These are phyloP conservation scores for Fusarium subtropicale DNA, from an alignment of 2,329 filamentous ascomycete species.

Conservation along the genomic window DNA sequence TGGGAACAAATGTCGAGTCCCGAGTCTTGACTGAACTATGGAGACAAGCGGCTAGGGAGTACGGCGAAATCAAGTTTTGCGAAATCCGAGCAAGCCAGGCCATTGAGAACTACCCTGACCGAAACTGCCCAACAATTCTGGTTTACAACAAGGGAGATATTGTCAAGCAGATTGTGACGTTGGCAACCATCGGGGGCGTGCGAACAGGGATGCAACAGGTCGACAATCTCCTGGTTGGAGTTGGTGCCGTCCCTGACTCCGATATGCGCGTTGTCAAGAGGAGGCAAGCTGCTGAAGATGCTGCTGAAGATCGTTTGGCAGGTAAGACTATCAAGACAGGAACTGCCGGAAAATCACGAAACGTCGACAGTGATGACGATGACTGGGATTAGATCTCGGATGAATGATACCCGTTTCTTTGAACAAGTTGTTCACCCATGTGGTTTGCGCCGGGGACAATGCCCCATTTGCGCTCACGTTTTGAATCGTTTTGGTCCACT, in stretches of 20 bases:
- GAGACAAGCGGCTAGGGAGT: slow-evolving; percentile 84
- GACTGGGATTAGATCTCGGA: slow-evolving; percentile 67
- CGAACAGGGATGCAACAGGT: slow-evolving; percentile 78
- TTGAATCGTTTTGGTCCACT: background rate
- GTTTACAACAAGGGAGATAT: slow-evolving; percentile 95
- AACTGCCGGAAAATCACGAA: slow-evolving; percentile 59
- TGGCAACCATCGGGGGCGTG: slow-evolving; percentile 80
- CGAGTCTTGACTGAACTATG: slow-evolving; percentile 86
- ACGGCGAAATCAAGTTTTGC: slow-evolving; percentile 96
- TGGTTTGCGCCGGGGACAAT: background rate
- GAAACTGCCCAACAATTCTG: slow-evolving; percentile 93
- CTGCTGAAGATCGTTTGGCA: slow-evolving; percentile 66
- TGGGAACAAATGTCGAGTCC: slow-evolving; percentile 86
- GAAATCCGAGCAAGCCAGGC: slow-evolving; percentile 93
- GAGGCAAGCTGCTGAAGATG: slow-evolving; percentile 69
- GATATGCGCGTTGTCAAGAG: slow-evolving; percentile 81
- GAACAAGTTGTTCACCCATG: background rate
- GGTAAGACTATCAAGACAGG: slow-evolving; percentile 64
- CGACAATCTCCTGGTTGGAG: slow-evolving; percentile 82
- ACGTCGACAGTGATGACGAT: slow-evolving; percentile 66
- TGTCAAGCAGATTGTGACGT: slow-evolving; percentile 88
- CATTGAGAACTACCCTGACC: slow-evolving; percentile 95
- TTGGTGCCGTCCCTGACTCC: slow-evolving; percentile 81
- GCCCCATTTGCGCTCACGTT: background rate
- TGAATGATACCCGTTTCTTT: background rate